Evolutionary conservation across 2,329 filamentous ascomycete genomes (phyloP), one percentile per base, ranked within the genome.

Genomic region (Colletotrichum endophyticum): DNA sequence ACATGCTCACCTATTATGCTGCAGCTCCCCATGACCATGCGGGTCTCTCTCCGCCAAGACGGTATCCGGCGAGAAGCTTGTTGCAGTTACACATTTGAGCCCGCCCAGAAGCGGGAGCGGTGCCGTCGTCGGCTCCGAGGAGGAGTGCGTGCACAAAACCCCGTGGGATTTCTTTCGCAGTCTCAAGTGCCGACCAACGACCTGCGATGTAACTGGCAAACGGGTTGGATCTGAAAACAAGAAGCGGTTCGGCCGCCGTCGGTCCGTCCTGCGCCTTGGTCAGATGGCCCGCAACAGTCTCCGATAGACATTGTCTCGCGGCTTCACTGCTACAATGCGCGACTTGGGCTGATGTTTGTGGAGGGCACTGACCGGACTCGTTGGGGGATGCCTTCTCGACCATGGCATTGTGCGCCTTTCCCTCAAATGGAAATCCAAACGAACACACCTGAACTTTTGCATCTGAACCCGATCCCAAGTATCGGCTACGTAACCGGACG

Each of bases 381-480:
- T 39, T 44, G 39, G 36, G 25, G 56, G 39, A 32, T 34, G 25
- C 15, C 19, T 19, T 28, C 44, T 25, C 15, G 27, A 39, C 49
- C 49, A 49, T 63, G 63, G 36, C 56, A 30, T 39, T 57, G 32
- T 36, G 34, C 25, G 16, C 34, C 15, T 62, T 57, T 67, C 39
- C n/a, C 36, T 28, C 56, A 53, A 56, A n/a, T 28, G 59, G 64
- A 64, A 76, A 76, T 56, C 34, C 70, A 73, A 66, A 36, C 73
- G 70, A 73, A 49, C 39, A 61, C n/a, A 22, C 34, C 49, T 73
- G 22, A 36, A 73, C 28, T 59, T 69, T 30, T 59, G 25, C 64
- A 49, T 76, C 73, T 76, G 70, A 73, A 73, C 70, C 32, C 49
- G 57, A 69, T 73, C 70, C 44, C 57, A 69, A 49, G 19, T 69